Evolutionary conservation across 1,284 basidiomycete species (phyloP), one percentile per base, ranked within the genome.

Genomic region (Termitomyces sp.): DNA sequence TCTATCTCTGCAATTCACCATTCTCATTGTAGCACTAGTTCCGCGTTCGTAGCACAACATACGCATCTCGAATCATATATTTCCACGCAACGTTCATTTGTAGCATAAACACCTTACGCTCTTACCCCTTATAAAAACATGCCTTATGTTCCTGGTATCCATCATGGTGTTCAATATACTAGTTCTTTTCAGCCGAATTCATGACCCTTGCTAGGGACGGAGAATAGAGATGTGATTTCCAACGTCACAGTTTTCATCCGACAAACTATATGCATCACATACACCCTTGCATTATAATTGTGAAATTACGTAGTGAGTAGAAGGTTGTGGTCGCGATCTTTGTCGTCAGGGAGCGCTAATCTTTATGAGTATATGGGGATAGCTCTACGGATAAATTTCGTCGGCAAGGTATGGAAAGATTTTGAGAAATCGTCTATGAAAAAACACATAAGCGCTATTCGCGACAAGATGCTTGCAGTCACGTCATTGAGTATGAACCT

Each of bases 11-110:
- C 51, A 39, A 38, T 38, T 38, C 13, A 5, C 46, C 38, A 33
- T 34, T 24, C 17, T 36, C 36, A 43, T 34, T 58, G 57, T 58
- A 58, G 51, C 57, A 39, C 10, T 58, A 58, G 36, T 39, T 50
- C 50, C 41, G 50, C 45, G 7, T 21, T 47, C 55, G 45, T 50
- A 52, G 46, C 50, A 39, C 33, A 30, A 39, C 43, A 38, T 13
- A 28, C n/a, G 19, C 17, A 28, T 49, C 7, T 48, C 6, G 5
- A 15, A n/a, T 17, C n/a, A 17, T 36, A 46, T 31, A 3, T 30
- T 12, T 21, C 19, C 19, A 21, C 15, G 3, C 17, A 17, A 40
- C 40, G 33, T 34, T 41, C 43, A 56, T 34, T 26, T 58, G 54
- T 58, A 58, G 47, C 57, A 52, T 52, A 44, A 31, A 42, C 24